Evolutionary conservation across 805 yeast genomes (phyloP).

Genomic region (Starmera quercuum): DNA sequence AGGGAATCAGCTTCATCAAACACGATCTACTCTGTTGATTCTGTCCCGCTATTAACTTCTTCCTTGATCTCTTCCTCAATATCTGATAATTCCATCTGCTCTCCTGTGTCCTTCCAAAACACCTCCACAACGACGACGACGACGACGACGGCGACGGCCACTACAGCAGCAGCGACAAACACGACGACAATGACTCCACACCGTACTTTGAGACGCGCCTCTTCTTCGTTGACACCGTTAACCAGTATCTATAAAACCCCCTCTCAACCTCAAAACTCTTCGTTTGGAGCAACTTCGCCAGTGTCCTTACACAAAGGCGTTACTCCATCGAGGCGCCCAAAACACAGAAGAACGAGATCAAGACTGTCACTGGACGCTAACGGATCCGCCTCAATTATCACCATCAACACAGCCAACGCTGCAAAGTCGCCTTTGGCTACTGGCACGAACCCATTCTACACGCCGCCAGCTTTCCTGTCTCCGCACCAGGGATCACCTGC

Average conservation of each 20-base stretch:
- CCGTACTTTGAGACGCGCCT: conserved; percentile 18
- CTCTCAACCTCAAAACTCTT: conserved; percentile 3
- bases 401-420: conserved; percentile 15
- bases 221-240: conserved; percentile 26
- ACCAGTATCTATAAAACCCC: conserved; percentile 16
- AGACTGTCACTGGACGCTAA: conserved; percentile 29
- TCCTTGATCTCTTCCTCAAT: conserved; percentile 13
- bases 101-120: conserved; percentile 21
- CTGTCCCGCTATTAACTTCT: conserved; percentile 21
- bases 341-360: conserved; percentile 34
- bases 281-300: no score
- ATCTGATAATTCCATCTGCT: conserved; percentile 17
- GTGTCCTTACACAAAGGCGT: conserved; percentile 1
- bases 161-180: no score
- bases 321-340: conserved; percentile 17
- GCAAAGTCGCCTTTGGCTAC: conserved; percentile 23
- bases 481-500: conserved; percentile 24
- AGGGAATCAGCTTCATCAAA: conserved; percentile 25
- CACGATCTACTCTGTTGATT: conserved; percentile 24
- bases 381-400: conserved; percentile 18
- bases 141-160: no score
- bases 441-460: conserved; percentile 41
- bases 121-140: conserved; percentile 28
- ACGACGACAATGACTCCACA: conserved; percentile 26
- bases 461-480: conserved; percentile 35